These are phyloP conservation scores for Tricholoma saponaceum DNA, from an alignment of 768 basidiomycete species.

Conservation along the genomic window DNA sequence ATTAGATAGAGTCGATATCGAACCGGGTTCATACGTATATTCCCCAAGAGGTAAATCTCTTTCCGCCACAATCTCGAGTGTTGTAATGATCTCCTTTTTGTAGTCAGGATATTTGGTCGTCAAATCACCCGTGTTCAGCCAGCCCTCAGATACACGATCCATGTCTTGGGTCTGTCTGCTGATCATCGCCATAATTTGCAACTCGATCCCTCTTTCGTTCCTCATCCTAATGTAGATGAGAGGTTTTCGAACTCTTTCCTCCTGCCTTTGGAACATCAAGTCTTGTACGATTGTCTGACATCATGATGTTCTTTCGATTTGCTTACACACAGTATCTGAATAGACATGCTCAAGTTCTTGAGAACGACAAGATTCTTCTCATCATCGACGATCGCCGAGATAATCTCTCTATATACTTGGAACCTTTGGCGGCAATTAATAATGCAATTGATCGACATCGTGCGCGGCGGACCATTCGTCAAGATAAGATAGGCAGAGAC, in stretches of 20 bases:
- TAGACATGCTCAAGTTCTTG: conserved; percentile 35
- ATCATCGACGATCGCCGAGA: conserved; percentile 32
- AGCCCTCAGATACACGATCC: conserved; percentile 25
- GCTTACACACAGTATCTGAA: neutral
- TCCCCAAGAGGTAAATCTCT: neutral
- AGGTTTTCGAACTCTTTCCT: conserved; percentile 22
- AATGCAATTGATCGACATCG: conserved; percentile 21
- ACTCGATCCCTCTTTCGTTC: conserved; percentile 27
- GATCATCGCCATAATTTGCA: conserved; percentile 33
- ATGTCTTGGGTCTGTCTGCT: conserved; percentile 26
- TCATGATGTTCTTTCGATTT: too few species aligned
- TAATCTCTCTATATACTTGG: conserved; percentile 36
- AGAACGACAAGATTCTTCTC: conserved; percentile 36
- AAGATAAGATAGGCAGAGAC: conserved; percentile 42
- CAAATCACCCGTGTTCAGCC: conserved; percentile 14
- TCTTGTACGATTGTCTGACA: conserved; percentile 31
- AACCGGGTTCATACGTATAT: too few species aligned
- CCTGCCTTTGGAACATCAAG: conserved; percentile 14
- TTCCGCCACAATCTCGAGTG: neutral
- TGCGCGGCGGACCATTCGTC: conserved; percentile 29
- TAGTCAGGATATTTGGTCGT: conserved; percentile 8
- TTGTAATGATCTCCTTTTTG: neutral
- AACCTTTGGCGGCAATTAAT: conserved; percentile 25
- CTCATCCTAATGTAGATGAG: conserved; percentile 22
- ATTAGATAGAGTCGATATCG: neutral